Conservation (phyloP, 148 eudicot genomes). For the Salicornia ramosissima region DNA sequence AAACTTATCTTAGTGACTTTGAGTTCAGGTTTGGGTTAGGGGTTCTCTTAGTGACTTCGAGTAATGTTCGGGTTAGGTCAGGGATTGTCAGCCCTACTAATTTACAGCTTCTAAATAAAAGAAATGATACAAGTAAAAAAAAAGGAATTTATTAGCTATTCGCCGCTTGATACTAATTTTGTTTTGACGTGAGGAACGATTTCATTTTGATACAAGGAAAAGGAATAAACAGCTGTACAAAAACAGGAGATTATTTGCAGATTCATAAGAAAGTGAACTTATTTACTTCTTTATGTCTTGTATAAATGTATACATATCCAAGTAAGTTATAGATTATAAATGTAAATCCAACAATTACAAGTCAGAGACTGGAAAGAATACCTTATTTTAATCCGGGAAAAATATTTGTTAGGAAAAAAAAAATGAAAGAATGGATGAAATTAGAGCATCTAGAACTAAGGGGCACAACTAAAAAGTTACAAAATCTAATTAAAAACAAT, state of each 20-base stretch:
- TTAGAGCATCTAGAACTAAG: background rate
- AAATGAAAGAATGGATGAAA: background rate
- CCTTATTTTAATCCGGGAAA: background rate
- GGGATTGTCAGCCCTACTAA: too few species aligned
- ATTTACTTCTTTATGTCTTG: background rate
- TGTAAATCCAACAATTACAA: background rate
- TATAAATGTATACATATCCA: constrained; percentile 2
- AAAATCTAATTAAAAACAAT: background rate
- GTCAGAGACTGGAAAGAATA: background rate
- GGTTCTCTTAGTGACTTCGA: too few species aligned
- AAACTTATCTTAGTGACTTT: too few species aligned
- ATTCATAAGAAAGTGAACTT: background rate
- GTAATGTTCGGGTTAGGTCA: too few species aligned
- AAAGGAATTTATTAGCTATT: too few species aligned
- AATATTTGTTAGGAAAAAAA: background rate
- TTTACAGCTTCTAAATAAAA: too few species aligned
- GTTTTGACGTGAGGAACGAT: too few species aligned
- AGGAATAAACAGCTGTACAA: background rate
- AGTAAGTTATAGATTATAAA: background rate
- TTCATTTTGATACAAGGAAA: too few species aligned
- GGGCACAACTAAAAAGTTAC: background rate
- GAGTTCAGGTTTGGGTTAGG: too few species aligned
- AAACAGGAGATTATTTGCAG: background rate
- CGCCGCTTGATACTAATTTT: too few species aligned
- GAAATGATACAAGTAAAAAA: too few species aligned